Conservation (phyloP, 2,329 filamentous ascomycete species). For the Pseudopyricularia cyperi region DNA sequence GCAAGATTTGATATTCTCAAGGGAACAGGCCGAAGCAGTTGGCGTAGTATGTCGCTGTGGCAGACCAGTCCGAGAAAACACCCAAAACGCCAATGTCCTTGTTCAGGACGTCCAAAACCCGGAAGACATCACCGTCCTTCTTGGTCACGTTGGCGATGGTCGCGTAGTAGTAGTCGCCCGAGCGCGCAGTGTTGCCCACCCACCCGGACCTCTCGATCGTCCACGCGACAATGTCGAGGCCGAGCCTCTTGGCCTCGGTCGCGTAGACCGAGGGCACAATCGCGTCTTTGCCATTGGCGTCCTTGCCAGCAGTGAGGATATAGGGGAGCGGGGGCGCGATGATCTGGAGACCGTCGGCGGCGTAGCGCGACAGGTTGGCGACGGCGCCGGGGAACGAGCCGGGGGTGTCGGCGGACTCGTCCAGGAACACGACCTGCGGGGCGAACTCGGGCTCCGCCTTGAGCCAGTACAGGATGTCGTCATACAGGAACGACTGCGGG, state of each 20-base stretch:
- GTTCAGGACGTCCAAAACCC: constrained; percentile 50
- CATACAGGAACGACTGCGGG: constrained; percentile 53
- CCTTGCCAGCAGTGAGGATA: constrained; percentile 36
- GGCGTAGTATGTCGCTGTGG: constrained; percentile 57
- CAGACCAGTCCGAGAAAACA: constrained; percentile 59
- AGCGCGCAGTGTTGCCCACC: constrained; percentile 32
- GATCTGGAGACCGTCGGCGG: constrained; percentile 44
- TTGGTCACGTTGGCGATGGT: constrained; percentile 39
- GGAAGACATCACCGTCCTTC: constrained; percentile 54
- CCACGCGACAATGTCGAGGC: constrained; percentile 56
- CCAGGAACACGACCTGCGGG: constrained; percentile 50
- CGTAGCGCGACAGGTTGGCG: constrained; percentile 41
- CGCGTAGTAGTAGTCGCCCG: constrained; percentile 40
- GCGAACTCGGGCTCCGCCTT: constrained; percentile 46
- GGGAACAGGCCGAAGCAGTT: constrained; percentile 43
- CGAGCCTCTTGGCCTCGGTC: constrained; percentile 42
- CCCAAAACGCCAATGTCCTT: constrained; percentile 45
- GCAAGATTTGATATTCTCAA: not conserved
- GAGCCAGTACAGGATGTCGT: constrained; percentile 56
- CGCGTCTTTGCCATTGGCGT: constrained; percentile 20
- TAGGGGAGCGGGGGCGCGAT: constrained; percentile 52
- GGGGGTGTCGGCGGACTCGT: constrained; percentile 43
- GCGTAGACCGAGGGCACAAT: constrained; percentile 55
- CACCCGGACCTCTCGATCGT: constrained; percentile 53
- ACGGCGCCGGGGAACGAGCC: constrained; percentile 39